phyloP scores from a whole-genome alignment of 1,284 basidiomycete genomes.

The Mycena citricolor region DNA sequence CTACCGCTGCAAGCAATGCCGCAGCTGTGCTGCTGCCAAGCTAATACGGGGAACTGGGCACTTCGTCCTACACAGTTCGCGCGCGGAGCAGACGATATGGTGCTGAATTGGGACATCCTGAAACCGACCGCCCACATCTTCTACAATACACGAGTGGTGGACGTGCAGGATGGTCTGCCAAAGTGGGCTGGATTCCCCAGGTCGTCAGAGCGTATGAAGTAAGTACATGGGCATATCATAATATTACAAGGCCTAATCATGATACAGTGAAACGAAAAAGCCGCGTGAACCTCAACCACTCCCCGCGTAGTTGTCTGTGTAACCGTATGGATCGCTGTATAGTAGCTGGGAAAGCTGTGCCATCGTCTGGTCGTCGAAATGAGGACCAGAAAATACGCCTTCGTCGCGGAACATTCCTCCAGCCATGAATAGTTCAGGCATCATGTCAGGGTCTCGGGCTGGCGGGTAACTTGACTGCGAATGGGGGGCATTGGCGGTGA shows the following conservation, averaged over 20 bases:
- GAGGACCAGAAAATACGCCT: conserved; percentile 14
- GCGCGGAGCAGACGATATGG: conserved; percentile 23
- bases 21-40: conserved; percentile 20
- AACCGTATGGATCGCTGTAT: conserved; percentile 18
- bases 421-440: conserved; percentile 18
- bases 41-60: conserved; percentile 24
- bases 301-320: conserved; percentile 11
- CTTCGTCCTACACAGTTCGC: conserved; percentile 22
- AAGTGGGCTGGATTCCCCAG: conserved; percentile 27
- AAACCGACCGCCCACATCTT: conserved; percentile 64
- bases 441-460: conserved; percentile 1
- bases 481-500: not conserved
- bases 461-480: not conserved
- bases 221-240: not conserved
- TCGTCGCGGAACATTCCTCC: conserved; percentile 15
- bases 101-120: conserved; percentile 24
- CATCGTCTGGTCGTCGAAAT: conserved; percentile 23
- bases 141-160: conserved; percentile 59
- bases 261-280: no score
- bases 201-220: conserved; percentile 16
- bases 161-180: conserved; percentile 30
- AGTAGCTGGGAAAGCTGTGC: conserved; percentile 22
- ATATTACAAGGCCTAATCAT: no score
- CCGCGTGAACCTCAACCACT: no score
- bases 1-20: conserved; percentile 24